These are phyloP conservation scores for Datura wrightii DNA, from an alignment of 257 asterid species.

Conservation along the genomic window DNA sequence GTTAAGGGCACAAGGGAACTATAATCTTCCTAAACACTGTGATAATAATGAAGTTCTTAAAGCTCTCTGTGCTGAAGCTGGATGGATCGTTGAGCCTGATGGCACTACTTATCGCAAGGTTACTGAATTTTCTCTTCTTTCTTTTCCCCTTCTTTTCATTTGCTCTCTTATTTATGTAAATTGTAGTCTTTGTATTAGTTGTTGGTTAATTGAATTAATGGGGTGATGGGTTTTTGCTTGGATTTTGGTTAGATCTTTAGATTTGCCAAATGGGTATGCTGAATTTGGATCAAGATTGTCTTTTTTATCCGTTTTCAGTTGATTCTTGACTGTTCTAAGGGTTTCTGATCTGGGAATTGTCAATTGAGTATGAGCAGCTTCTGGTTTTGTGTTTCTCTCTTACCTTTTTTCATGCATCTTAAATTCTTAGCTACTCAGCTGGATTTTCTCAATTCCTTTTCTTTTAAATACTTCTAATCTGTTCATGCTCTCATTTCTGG, in stretches of 20 bases:
- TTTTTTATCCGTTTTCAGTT: slow-evolving; percentile 16
- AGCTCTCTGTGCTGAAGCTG: slow-evolving; percentile 95
- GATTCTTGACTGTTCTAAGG: not conserved
- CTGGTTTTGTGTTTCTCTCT: not conserved
- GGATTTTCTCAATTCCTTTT: not conserved
- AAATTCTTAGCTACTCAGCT: not conserved
- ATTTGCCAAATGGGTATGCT: slow-evolving; percentile 39
- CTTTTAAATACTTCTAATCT: not conserved
- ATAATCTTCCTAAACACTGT: slow-evolving; percentile 88
- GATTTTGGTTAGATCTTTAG: slow-evolving; percentile 58
- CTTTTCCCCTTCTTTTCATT: no score
- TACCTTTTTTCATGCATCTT: not conserved
- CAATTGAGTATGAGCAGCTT: slow-evolving; percentile 17
- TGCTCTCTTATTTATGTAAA: not conserved
- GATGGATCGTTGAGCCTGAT: slow-evolving; percentile 94
- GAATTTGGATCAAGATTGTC: slow-evolving; percentile 37
- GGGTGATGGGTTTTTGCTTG: not conserved
- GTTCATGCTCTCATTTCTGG: not conserved
- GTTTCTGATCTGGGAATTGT: slow-evolving; percentile 28
- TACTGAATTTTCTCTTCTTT: not conserved
- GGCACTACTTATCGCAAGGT: slow-evolving; percentile 99
- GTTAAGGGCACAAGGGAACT: slow-evolving; percentile 93
- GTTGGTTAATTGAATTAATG: not conserved
- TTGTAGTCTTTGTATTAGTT: slow-evolving; percentile 8
- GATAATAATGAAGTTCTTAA: slow-evolving; percentile 94